A percentile compares a stretch with the other conserved stretches of the same genome.
Evolutionary conservation across 2,329 filamentous ascomycete genomes (phyloP).

Genomic region (Botrytis byssoidea): DNA sequence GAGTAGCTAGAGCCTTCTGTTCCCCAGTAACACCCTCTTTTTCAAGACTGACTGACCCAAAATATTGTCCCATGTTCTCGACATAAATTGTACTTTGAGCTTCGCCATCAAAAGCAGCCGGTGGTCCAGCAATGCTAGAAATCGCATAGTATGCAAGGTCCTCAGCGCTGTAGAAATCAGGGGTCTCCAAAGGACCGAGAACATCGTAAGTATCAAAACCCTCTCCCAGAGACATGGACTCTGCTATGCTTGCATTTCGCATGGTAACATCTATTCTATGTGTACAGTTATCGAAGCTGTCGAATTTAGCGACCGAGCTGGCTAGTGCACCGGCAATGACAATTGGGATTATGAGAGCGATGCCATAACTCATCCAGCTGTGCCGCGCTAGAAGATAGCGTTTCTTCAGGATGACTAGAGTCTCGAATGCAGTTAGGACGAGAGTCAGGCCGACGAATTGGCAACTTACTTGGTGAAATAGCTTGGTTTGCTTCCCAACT

Average conservation of each 20-base stretch:
- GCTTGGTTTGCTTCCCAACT: not conserved
- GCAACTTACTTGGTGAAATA: not conserved
- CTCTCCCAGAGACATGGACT: not conserved
- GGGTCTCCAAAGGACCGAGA: conserved; percentile 22
- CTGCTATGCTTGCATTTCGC: not conserved
- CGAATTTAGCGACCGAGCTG: conserved; percentile 33
- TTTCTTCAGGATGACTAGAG: not conserved
- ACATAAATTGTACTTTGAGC: conserved; percentile 28
- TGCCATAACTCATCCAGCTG: not conserved
- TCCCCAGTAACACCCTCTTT: not conserved
- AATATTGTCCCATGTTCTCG: not conserved
- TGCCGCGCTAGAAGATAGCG: not conserved
- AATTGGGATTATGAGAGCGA: not conserved
- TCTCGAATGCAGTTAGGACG: not conserved
- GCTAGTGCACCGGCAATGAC: conserved; percentile 54
- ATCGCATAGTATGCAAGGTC: not conserved
- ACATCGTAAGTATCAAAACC: not conserved
- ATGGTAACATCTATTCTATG: not conserved
- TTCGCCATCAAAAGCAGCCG: conserved; percentile 27
- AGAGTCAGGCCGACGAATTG: not conserved
- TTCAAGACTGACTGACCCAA: not conserved
- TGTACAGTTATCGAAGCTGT: not conserved
- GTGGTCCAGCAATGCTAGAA: conserved; percentile 27
- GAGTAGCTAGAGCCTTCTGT: conserved; percentile 17
- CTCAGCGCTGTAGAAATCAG: not conserved